These are phyloP conservation scores for Trichoderma endophyticum DNA, from an alignment of 2,329 filamentous ascomycete genomes.

Conservation along the genomic window DNA sequence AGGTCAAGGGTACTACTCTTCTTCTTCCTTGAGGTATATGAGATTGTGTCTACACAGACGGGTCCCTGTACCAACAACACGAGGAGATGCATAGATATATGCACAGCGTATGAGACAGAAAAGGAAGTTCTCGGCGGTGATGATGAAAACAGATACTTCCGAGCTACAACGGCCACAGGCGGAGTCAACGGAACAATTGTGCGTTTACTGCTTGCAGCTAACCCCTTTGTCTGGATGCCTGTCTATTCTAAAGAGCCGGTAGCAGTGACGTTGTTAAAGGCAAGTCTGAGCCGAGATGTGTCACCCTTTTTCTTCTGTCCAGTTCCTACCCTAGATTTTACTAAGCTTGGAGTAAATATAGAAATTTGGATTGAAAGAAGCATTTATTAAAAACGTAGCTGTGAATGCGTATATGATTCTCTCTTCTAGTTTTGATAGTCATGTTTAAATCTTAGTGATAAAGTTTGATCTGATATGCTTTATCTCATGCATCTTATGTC, in stretches of 20 bases:
- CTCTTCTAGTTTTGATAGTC: not conserved
- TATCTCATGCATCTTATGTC: not conserved
- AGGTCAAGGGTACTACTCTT: conserved; percentile 65
- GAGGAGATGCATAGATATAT: not conserved
- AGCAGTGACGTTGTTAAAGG: conserved; percentile 56
- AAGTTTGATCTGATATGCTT: not conserved
- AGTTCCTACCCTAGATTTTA: not conserved
- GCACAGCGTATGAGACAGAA: not conserved
- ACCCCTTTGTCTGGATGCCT: conserved; percentile 39
- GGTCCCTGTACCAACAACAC: not conserved
- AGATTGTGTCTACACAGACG: not conserved
- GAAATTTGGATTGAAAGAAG: not conserved
- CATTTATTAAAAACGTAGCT: not conserved
- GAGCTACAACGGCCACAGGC: conserved; percentile 44
- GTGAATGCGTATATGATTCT: not conserved
- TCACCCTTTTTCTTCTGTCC: not conserved
- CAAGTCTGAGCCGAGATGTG: conserved; percentile 58
- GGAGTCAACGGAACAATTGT: conserved; percentile 32
- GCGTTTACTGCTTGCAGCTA: conserved; percentile 48
- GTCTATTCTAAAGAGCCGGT: conserved; percentile 22
- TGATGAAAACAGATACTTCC: conserved; percentile 73
- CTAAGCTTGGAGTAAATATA: not conserved
- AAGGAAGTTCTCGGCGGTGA: conserved; percentile 50
- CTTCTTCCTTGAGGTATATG: conserved; percentile 41
- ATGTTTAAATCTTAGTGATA: not conserved